Percentiles rank a stretch among this genome's conserved stretches.
phyloP scores from a whole-genome alignment of 202 grass and related monocot genomes.

The Dendrocalamus latiflorus region DNA sequence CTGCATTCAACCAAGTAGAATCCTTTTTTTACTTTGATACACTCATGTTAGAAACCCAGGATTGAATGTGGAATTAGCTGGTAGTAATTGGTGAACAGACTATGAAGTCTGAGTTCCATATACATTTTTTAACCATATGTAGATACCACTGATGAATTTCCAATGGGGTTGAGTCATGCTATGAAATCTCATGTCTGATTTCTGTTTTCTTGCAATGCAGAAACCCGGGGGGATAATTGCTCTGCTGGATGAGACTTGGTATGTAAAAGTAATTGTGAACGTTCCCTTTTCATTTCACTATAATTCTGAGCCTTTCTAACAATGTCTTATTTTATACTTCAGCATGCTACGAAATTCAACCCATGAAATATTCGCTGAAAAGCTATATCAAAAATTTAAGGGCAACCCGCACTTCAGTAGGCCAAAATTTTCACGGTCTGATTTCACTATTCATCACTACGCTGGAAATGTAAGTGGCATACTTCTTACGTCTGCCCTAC shows the following conservation, averaged over 20 bases:
- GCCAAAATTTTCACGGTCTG: slow-evolving; percentile 85
- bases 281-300: slow-evolving; percentile 3
- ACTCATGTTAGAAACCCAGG: slow-evolving; percentile 13
- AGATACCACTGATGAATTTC: neutral
- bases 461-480: slow-evolving; percentile 83
- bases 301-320: slow-evolving; percentile 29
- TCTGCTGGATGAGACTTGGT: slow-evolving; percentile 98
- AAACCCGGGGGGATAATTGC: slow-evolving; percentile 97
- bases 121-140: slow-evolving; percentile 18
- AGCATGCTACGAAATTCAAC: slow-evolving; percentile 95
- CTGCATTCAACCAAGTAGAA: neutral
- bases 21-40: neutral
- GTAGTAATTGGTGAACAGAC: slow-evolving; percentile 7
- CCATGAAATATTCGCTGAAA: slow-evolving; percentile 93
- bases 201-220: slow-evolving; percentile 46
- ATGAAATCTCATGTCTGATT: slow-evolving; percentile 20
- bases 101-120: neutral
- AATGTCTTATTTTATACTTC: slow-evolving; percentile 35
- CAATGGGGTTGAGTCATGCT: slow-evolving; percentile 10
- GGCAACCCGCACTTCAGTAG: slow-evolving; percentile 72
- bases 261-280: slow-evolving; percentile 23
- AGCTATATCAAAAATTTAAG: slow-evolving; percentile 92
- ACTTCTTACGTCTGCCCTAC: slow-evolving; percentile 1
- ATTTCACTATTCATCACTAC: slow-evolving; percentile 93
- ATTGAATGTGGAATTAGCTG: neutral